Percentiles rank a stretch among this genome's conserved stretches.
These are phyloP conservation scores for Lizonia empirigonia DNA, from an alignment of 2,329 filamentous ascomycete genomes.

Conservation along the genomic window DNA sequence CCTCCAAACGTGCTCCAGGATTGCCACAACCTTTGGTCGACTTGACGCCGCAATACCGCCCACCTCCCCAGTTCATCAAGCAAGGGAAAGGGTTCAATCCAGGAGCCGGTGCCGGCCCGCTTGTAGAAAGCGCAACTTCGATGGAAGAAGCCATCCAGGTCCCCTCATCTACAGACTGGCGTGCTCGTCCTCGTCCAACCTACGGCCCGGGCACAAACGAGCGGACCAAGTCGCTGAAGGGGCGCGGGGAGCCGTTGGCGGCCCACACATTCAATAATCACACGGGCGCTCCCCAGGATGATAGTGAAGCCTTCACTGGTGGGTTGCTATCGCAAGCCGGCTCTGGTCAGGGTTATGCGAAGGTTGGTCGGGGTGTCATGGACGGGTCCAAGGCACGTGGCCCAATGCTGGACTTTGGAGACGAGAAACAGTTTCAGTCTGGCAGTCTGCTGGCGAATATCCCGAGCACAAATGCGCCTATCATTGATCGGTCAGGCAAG, in stretches of 20 bases:
- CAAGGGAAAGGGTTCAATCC: conserved; percentile 58
- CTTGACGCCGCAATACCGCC: conserved; percentile 67
- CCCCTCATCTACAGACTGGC: conserved; percentile 54
- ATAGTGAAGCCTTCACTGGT: conserved; percentile 52
- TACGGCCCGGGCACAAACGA: conserved; percentile 39
- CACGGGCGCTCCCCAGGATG: conserved; percentile 35
- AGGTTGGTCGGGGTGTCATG: conserved; percentile 53
- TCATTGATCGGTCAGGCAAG: conserved; percentile 47
- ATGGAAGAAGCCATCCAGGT: conserved; percentile 51
- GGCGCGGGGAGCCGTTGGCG: conserved; percentile 43
- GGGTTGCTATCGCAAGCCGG: conserved; percentile 51
- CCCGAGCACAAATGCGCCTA: conserved; percentile 36
- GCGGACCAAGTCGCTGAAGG: conserved; percentile 42
- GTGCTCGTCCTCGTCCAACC: conserved; percentile 41
- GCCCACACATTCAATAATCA: conserved; percentile 45
- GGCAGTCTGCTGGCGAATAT: conserved; percentile 57
- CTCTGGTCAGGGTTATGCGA: conserved; percentile 47
- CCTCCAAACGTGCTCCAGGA: conserved; percentile 49
- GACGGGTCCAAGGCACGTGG: conserved; percentile 52
- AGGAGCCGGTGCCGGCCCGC: conserved; percentile 46
- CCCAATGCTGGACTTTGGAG: conserved; percentile 53
- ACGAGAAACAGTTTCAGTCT: conserved; percentile 51
- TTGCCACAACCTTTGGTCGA: conserved; percentile 69
- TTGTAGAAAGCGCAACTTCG: conserved; percentile 55
- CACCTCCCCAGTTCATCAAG: conserved; percentile 64